phyloP scores from a whole-genome alignment of 2,329 filamentous ascomycete species.

The Colletotrichum cereale region DNA sequence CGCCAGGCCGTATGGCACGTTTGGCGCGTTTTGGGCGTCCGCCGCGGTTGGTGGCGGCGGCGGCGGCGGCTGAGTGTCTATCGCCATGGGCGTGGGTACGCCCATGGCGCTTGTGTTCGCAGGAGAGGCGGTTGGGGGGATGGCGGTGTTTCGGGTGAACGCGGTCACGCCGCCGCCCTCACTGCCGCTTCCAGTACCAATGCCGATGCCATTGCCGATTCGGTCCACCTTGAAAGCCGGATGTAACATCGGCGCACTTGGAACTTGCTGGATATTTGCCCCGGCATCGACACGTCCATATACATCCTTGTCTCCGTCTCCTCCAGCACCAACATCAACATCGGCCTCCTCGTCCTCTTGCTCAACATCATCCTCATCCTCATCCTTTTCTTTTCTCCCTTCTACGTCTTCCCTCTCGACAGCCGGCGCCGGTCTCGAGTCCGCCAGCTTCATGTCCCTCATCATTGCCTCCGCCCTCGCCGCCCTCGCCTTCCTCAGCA shows the following conservation, averaged over 20 bases:
- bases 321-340: not conserved
- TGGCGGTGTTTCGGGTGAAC: not conserved
- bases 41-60: not conserved
- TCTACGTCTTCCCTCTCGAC: not conserved
- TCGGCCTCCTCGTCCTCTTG: not conserved
- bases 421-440: not conserved
- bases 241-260: not conserved
- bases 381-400: not conserved
- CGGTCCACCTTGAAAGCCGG: not conserved
- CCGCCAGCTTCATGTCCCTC: slow-evolving; percentile 43
- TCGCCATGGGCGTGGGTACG: slow-evolving; percentile 6
- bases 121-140: not conserved
- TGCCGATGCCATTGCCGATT: not conserved
- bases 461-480: slow-evolving; percentile 51
- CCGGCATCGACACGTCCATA: not conserved
- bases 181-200: not conserved
- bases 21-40: not conserved
- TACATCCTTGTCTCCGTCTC: not conserved
- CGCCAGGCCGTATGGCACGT: not conserved
- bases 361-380: slow-evolving; percentile 3
- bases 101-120: not conserved
- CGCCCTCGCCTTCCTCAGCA: slow-evolving; percentile 62
- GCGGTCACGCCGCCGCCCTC: not conserved
- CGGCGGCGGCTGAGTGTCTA: not conserved
- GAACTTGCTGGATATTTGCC: not conserved